Evolutionary conservation across 2,329 filamentous ascomycete species (phyloP).

Genomic region (Teratosphaeria viscida): DNA sequence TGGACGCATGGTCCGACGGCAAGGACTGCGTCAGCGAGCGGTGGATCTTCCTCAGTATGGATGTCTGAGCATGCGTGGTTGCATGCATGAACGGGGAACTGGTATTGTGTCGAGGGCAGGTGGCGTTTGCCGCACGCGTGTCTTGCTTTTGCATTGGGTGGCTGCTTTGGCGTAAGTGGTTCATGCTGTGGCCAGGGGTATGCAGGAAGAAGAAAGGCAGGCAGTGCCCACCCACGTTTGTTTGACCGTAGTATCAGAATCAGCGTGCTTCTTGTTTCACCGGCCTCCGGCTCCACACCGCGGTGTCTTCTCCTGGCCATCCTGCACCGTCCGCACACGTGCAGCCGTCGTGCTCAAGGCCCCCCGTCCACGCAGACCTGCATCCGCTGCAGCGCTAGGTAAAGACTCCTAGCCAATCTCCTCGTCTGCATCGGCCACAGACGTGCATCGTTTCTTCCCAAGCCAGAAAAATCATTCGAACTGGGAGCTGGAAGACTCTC

Average conservation of each 20-base stretch:
- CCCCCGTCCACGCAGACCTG: too few relatives aligned
- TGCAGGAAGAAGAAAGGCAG: not conserved
- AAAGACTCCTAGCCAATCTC: too few relatives aligned
- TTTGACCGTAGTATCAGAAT: not conserved
- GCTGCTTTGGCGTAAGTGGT: not conserved
- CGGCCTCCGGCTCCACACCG: not conserved
- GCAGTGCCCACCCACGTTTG: not conserved
- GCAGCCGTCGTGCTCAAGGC: not conserved
- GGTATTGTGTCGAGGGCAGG: not conserved
- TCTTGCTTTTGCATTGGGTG: not conserved
- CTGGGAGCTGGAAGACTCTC: too few relatives aligned
- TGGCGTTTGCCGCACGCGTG: not conserved
- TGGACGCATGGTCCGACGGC: slow-evolving; percentile 57
- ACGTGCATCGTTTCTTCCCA: too few relatives aligned
- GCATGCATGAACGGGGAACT: not conserved
- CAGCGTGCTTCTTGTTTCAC: not conserved
- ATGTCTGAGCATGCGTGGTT: slow-evolving; percentile 45
- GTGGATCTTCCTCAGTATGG: slow-evolving; percentile 86
- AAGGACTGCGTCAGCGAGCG: slow-evolving; percentile 57
- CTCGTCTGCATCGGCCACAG: too few relatives aligned
- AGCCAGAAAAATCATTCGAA: too few relatives aligned
- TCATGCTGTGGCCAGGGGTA: not conserved
- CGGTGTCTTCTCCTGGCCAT: not conserved
- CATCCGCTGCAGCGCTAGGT: too few relatives aligned
- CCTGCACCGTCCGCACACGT: not conserved